These are phyloP conservation scores for Erodium maritimum DNA, from an alignment of 345 rosid genomes.

Conservation along the genomic window DNA sequence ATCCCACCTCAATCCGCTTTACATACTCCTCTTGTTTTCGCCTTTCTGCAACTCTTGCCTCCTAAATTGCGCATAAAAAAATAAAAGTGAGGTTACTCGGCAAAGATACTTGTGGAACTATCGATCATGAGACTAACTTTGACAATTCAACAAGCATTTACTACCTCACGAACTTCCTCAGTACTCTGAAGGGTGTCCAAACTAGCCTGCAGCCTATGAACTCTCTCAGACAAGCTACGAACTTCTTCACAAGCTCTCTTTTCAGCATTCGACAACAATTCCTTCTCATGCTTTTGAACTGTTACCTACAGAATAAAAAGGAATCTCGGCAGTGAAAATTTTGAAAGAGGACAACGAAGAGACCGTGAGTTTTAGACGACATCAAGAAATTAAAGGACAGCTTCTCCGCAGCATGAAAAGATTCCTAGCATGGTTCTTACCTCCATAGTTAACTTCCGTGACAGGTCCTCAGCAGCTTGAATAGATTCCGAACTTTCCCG, in stretches of 20 bases:
- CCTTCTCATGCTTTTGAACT: conserved; percentile 67
- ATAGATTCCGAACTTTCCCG: conserved; percentile 69
- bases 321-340: neutral
- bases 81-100: neutral
- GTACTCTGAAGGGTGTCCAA: conserved; percentile 79
- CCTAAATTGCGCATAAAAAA: conserved; percentile 26
- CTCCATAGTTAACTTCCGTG: conserved; percentile 79
- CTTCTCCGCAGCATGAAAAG: no score
- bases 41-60: conserved; percentile 71
- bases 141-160: neutral
- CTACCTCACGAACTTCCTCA: conserved; percentile 86
- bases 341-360: neutral
- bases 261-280: conserved; percentile 69
- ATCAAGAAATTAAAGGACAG: no score
- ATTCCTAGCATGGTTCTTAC: conserved; percentile 20
- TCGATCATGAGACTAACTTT: no score
- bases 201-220: conserved; percentile 70
- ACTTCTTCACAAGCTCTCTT: conserved; percentile 88
- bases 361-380: no score
- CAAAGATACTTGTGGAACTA: no score
- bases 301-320: conserved; percentile 38
- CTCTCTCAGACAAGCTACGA: conserved; percentile 65
- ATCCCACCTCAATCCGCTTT: conserved; percentile 60
- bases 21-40: conserved; percentile 70
- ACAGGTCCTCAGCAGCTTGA: conserved; percentile 61